Conservation (phyloP, 345 rosid genomes). For the Cardiospermum halicacabum region DNA sequence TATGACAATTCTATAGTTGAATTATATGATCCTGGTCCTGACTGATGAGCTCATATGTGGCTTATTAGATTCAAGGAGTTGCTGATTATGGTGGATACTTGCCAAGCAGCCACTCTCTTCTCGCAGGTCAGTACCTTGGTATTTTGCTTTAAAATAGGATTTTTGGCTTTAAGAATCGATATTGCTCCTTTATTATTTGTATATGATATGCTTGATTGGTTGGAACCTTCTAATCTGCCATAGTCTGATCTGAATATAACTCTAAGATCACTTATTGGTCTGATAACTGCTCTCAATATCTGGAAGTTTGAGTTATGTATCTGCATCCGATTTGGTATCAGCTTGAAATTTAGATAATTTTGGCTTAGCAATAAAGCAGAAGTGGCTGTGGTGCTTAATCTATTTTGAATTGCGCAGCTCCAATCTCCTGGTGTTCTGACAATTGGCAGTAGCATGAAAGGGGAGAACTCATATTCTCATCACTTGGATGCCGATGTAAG, state of each 20-base stretch:
- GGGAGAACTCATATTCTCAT: slow-evolving; percentile 98
- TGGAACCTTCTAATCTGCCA: not conserved
- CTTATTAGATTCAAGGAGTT: slow-evolving; percentile 85
- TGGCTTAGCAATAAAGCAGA: not conserved
- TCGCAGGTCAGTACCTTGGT: slow-evolving; percentile 56
- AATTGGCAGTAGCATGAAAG: slow-evolving; percentile 95
- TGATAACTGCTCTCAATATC: not conserved
- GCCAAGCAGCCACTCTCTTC: slow-evolving; percentile 98
- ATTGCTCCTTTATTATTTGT: not conserved
- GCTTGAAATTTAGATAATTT: slow-evolving; percentile 1
- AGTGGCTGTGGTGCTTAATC: slow-evolving; percentile 11
- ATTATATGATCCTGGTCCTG: slow-evolving; percentile 2
- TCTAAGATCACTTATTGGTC: not conserved
- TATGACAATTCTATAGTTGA: not conserved
- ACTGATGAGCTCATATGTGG: slow-evolving; percentile 5
- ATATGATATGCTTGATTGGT: not conserved
- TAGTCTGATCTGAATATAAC: not conserved
- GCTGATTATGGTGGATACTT: slow-evolving; percentile 97
- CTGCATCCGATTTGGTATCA: not conserved
- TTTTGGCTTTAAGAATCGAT: not conserved
- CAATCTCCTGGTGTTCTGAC: slow-evolving; percentile 95
- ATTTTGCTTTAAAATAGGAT: slow-evolving; percentile 1
- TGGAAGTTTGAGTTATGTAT: not conserved
- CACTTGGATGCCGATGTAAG: slow-evolving; percentile 96
- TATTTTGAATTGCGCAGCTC: slow-evolving; percentile 44